phyloP scores from a whole-genome alignment of 2,329 filamentous ascomycete genomes.

The Diaporthe australafricana region DNA sequence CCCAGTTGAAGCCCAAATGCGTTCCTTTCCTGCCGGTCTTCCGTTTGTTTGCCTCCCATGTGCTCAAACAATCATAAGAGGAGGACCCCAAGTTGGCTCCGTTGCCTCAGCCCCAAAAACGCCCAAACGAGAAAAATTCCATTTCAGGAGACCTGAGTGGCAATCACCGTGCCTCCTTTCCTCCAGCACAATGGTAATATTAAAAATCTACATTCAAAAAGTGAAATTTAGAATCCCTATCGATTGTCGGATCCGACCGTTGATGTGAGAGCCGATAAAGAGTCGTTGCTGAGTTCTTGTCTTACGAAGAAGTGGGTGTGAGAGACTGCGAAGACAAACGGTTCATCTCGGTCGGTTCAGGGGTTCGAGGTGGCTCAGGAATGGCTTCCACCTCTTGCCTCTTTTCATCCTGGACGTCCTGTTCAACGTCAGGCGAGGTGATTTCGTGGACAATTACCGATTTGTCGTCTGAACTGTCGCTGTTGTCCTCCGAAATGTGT shows the following conservation, averaged over 20 bases:
- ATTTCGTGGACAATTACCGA: slow-evolving; percentile 3
- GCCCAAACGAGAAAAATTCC: slow-evolving; percentile 5
- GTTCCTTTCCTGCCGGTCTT: slow-evolving; percentile 8
- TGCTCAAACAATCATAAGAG: slow-evolving; percentile 13
- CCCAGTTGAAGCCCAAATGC: slow-evolving; percentile 14
- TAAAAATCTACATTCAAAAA: slow-evolving; percentile 37
- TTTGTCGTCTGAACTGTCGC: slow-evolving; percentile 6
- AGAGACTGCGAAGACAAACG: slow-evolving; percentile 37
- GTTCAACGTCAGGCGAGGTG: neutral
- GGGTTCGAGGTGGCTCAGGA: slow-evolving; percentile 31
- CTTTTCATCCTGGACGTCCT: neutral
- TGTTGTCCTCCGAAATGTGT: neutral
- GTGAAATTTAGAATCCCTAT: slow-evolving; percentile 1
- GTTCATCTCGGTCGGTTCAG: slow-evolving; percentile 30
- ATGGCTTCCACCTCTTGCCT: slow-evolving; percentile 1
- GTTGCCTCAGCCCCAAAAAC: slow-evolving; percentile 10
- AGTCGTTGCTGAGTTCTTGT: slow-evolving; percentile 10
- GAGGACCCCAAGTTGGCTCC: neutral
- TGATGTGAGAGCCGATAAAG: neutral
- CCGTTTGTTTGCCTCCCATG: slow-evolving; percentile 12
- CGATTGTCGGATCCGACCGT: neutral
- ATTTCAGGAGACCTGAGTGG: slow-evolving; percentile 14
- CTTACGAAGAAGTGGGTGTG: slow-evolving; percentile 31
- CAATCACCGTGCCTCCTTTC: slow-evolving; percentile 15
- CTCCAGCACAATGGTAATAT: slow-evolving; percentile 30